Base-by-base conservation (phyloP, 768 basidiomycete species). In the Serendipita indica region DNA sequence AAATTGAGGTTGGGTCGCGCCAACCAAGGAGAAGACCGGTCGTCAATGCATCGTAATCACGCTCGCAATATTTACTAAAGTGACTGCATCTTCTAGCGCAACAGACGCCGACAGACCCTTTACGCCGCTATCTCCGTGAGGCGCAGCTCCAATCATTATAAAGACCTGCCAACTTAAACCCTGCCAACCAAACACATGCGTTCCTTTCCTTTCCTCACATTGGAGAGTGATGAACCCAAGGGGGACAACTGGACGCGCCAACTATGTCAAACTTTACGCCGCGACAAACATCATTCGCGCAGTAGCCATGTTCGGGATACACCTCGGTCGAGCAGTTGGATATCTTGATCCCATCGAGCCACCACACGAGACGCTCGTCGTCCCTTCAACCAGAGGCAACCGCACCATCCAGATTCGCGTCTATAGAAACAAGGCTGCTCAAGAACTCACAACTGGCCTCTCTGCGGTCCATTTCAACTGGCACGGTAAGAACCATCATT, bases 361-460 rank as follows among this genome's bases (percentile, higher is more conserved):
- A 43, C 49, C 49, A 25, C 32, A 28, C 25, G 49, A 54, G 30
- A 30, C 30, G 10, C 7, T 54, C 12, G 32, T 54, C 16, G 30
- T 54, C n/a, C 49, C 49, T 10, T 54, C 49, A n/a, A 54, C 49
- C 7, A 54, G 32, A 18, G 49, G 49, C n/a, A 28, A 54, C 12
- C 22, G 49, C 22, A 54, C 4, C 4, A 54, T 54, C 25, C 22
- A 18, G n/a, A 33, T 54, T 12, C 3, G 32, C 25, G 10, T 33
- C 16, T 54, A 54, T 54, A 18, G 49, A 1, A 54, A 25, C 30
- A 54, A 54, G 30, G 49, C 22, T 5, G 49, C 49, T 7, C n/a
- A 22, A 28, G 49, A 25, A 27, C 49, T 32, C 22, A 27, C 20
- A 2, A 2, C 16, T 10, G 49, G 49, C 20, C 49, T 28, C 10